Base-by-base conservation (phyloP, 306 rosid species). In the Quercus cerris region DNA sequence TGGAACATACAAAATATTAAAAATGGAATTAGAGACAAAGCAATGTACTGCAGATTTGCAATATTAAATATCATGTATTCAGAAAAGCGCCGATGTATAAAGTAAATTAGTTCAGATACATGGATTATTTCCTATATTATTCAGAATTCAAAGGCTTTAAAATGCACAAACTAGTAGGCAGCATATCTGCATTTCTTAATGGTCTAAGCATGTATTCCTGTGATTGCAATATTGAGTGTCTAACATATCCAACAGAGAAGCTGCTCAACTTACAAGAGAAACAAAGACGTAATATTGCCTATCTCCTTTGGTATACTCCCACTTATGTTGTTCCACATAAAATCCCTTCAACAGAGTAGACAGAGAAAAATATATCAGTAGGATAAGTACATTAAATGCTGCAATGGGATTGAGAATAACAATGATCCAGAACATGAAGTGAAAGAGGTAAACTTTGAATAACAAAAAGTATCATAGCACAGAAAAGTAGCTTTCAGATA, bases 281-380 rank as follows among this genome's bases (percentile, higher is more conserved):
- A 4, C 89, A 96, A 77, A 77, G 90, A 69, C 55, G 59, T 88
- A 80, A 96, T 86, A 76, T 89, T 87, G 84, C 98, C 97, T 35
- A 96, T 85, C 85, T 91, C 94, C 89, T 86, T 78, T 2, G 99
- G 99, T 79, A 96, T 93, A 61, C 85, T 89, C 69, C 99, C 99
- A 80, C 70, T 87, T 71, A 96, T 79, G 0, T 86, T 2, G 85
- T 93, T 96, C 98, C 97, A 96, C 99, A 93, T 96, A 76, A 96
- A 89, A 84, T 90, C 89, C 97, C 99, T 96, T 80, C 68, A 57
- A 79, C 17, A 82, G 80, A 84, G 71, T 30, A 75, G 35, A 77
- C 68, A 77, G 66, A 83, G 78, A 70, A 78, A 11, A 33, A 57
- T 38, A 70, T 18, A 70, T 88, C 77, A 91, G 85, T 54, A 20